Percentiles rank a stretch among this genome's conserved stretches.
Conservation (phyloP, 2,329 filamentous ascomycete genomes). For the Penicillium sp. region DNA sequence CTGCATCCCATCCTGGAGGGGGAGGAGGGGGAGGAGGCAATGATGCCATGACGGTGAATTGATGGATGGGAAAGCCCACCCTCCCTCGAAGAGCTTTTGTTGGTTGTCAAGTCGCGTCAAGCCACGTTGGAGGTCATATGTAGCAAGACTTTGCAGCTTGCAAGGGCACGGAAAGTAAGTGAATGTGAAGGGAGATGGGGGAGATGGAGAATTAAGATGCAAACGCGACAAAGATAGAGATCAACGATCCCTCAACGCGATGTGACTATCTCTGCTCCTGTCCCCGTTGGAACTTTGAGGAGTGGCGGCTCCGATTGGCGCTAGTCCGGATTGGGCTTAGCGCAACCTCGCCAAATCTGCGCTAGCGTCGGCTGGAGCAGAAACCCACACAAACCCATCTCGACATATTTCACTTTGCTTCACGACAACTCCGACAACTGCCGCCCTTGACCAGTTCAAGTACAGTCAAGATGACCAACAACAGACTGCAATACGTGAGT, state of each 20-base stretch:
- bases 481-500: constrained; percentile 51
- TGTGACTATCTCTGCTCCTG: constrained; percentile 21
- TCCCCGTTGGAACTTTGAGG: constrained; percentile 32
- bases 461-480: constrained; percentile 52
- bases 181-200: not conserved
- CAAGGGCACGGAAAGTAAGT: not conserved
- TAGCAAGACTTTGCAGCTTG: constrained; percentile 5
- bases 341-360: constrained; percentile 40
- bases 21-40: constrained; percentile 66
- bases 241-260: constrained; percentile 12
- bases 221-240: constrained; percentile 15
- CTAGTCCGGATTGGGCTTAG: constrained; percentile 42
- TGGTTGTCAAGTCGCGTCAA: constrained; percentile 34
- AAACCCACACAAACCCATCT: constrained; percentile 47
- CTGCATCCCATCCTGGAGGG: constrained; percentile 61
- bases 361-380: constrained; percentile 27
- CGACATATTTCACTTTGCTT: constrained; percentile 41
- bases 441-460: constrained; percentile 45
- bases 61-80: constrained; percentile 23
- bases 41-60: constrained; percentile 51
- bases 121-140: constrained; percentile 29
- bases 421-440: constrained; percentile 41
- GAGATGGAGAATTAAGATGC: constrained; percentile 8
- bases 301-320: constrained; percentile 33
- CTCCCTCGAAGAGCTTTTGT: constrained; percentile 26